A percentile compares a stretch with the other conserved stretches of the same genome.
Evolutionary conservation across 495 filamentous ascomycete species (phyloP).

Genomic region (Oidiodendron maius): DNA sequence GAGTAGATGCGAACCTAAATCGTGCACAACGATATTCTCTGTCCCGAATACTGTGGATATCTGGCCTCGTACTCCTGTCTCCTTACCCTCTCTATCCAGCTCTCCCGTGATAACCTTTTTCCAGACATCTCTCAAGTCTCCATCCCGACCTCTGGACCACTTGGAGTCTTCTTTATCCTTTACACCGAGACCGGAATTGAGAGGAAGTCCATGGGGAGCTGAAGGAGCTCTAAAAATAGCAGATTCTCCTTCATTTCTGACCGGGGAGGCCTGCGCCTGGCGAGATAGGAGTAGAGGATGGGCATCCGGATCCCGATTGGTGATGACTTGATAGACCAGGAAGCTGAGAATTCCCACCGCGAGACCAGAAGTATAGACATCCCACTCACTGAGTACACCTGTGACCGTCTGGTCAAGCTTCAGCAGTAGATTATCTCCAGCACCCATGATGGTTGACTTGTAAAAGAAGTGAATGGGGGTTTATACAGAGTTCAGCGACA

Average conservation of each 20-base stretch:
- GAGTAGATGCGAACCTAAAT: constrained; percentile 39
- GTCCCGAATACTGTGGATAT: constrained; percentile 77
- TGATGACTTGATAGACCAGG: constrained; percentile 52
- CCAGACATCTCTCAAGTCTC: constrained; percentile 93
- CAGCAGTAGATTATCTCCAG: constrained; percentile 40
- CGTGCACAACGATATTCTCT: constrained; percentile 64
- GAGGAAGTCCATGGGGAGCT: constrained; percentile 77
- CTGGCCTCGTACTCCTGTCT: constrained; percentile 60
- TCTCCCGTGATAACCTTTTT: constrained; percentile 62
- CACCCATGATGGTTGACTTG: constrained; percentile 39
- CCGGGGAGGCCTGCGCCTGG: constrained; percentile 68
- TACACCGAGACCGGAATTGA: constrained; percentile 77
- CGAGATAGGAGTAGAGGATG: constrained; percentile 87
- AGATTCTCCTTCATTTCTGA: constrained; percentile 79
- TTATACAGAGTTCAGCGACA: not conserved
- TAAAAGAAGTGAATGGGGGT: not conserved
- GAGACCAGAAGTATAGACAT: constrained; percentile 63
- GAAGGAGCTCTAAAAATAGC: constrained; percentile 74
- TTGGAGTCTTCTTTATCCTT: constrained; percentile 75
- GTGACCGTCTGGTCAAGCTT: constrained; percentile 64
- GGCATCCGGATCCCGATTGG: constrained; percentile 67
- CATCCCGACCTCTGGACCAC: constrained; percentile 76
- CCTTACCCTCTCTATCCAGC: constrained; percentile 50
- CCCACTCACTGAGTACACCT: constrained; percentile 70
- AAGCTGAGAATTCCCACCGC: constrained; percentile 54